Evolutionary conservation across 2,329 filamentous ascomycete species (phyloP).

Genomic region (Cladophialophora carrionii): DNA sequence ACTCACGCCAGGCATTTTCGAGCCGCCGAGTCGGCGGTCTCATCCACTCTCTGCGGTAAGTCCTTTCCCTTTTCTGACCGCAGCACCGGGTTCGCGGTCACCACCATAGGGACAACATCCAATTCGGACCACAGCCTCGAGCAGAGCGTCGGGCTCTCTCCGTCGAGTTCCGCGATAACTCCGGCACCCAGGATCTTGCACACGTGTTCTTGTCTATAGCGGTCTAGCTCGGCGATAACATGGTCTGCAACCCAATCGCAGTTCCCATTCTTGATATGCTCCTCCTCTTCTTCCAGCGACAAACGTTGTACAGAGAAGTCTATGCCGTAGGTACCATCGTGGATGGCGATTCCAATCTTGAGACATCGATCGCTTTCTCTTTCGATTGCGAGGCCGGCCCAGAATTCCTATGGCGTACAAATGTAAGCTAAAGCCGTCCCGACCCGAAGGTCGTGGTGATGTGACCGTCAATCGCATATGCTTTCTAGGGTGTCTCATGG

Average conservation of each 20-base stretch:
- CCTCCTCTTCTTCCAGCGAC: conserved; percentile 28
- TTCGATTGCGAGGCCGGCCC: conserved; percentile 34
- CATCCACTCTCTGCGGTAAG: conserved; percentile 65
- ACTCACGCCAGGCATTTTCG: conserved; percentile 74
- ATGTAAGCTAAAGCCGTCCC: conserved; percentile 14
- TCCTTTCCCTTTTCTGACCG: conserved; percentile 46
- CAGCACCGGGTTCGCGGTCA: conserved; percentile 48
- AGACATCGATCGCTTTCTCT: conserved; percentile 27
- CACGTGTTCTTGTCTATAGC: conserved; percentile 37
- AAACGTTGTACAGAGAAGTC: conserved; percentile 37
- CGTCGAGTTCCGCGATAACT: conserved; percentile 63
- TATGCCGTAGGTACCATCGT: conserved; percentile 38
- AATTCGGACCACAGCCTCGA: conserved; percentile 75
- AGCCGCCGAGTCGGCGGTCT: conserved; percentile 80
- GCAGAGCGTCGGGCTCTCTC: conserved; percentile 66
- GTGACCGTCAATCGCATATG: not conserved
- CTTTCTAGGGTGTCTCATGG: not conserved
- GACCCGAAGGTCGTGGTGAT: not conserved
- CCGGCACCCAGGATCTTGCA: conserved; percentile 75
- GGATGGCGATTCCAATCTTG: conserved; percentile 34
- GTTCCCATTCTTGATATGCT: conserved; percentile 15
- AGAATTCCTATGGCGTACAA: conserved; percentile 30
- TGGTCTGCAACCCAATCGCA: conserved; percentile 33
- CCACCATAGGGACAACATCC: conserved; percentile 73
- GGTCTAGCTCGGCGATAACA: conserved; percentile 22